Evolutionary conservation across 2,329 filamentous ascomycete species (phyloP).

Genomic region (Tolypocladium album): DNA sequence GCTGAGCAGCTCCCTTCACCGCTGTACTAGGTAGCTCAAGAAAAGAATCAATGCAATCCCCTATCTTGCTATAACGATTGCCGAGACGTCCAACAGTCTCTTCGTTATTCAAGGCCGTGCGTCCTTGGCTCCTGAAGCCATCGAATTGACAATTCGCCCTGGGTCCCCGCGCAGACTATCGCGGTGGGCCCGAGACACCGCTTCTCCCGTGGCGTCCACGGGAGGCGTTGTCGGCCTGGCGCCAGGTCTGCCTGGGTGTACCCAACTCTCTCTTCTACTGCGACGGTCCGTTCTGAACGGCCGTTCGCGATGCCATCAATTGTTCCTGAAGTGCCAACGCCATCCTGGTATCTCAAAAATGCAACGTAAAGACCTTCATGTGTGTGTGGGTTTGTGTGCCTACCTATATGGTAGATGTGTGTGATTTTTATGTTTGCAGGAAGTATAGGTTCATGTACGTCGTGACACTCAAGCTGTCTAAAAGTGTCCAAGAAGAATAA

Average conservation of each 20-base stretch:
- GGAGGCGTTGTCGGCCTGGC: not conserved
- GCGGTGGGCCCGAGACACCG: not conserved
- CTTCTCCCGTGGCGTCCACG: not conserved
- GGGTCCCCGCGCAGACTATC: not conserved
- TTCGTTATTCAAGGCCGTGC: not conserved
- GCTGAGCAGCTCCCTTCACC: not conserved
- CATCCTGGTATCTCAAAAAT: slow-evolving; percentile 29
- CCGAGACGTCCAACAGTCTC: not conserved
- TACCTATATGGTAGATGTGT: not conserved
- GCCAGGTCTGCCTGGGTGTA: not conserved
- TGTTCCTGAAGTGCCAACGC: slow-evolving; percentile 17
- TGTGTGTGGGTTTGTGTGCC: not conserved
- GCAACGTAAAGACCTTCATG: slow-evolving; percentile 13
- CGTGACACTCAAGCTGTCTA: slow-evolving; percentile 16
- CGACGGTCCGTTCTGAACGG: not conserved
- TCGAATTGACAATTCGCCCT: not conserved
- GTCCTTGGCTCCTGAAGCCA: not conserved
- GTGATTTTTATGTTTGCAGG: not conserved
- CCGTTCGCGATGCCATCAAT: not conserved
- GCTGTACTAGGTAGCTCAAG: not conserved
- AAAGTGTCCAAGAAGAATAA: slow-evolving; percentile 9
- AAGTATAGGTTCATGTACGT: slow-evolving; percentile 20
- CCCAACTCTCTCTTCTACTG: not conserved
- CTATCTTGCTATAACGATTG: not conserved
- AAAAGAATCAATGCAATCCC: not conserved